Percentiles rank a stretch among this genome's conserved stretches.
Conservation (phyloP, 2,329 filamentous ascomycete species). For the Sarocladium brachiariae region DNA sequence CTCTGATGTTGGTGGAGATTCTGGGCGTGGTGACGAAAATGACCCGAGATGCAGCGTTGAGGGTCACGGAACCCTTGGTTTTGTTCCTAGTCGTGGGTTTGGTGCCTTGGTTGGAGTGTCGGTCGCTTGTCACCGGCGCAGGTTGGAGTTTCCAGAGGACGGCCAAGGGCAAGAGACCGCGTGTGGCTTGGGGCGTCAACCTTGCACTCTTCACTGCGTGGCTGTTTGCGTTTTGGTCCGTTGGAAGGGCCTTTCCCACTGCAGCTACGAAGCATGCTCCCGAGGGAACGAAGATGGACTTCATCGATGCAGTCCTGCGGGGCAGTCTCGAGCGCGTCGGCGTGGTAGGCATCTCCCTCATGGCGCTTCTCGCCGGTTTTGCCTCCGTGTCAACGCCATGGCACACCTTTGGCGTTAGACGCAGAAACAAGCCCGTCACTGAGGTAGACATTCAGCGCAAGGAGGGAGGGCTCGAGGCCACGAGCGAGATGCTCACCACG, state of each 20-base stretch:
- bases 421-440: constrained; percentile 48
- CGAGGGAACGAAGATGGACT: constrained; percentile 17
- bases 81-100: constrained; percentile 56
- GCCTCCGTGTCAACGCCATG: constrained; percentile 83
- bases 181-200: constrained; percentile 59
- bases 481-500: constrained; percentile 68
- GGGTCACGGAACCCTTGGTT: constrained; percentile 64
- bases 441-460: constrained; percentile 72
- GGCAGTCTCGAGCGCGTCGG: constrained; percentile 65
- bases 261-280: constrained; percentile 20
- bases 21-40: constrained; percentile 63
- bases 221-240: constrained; percentile 70
- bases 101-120: constrained; percentile 73
- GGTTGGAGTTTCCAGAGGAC: constrained; percentile 58
- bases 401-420: constrained; percentile 65
- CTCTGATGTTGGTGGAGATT: constrained; percentile 79
- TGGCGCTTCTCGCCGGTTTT: constrained; percentile 84
- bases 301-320: constrained; percentile 27
- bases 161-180: constrained; percentile 48
- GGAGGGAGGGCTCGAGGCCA: constrained; percentile 69
- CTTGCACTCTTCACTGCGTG: constrained; percentile 56
- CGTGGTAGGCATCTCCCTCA: constrained; percentile 77
- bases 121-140: constrained; percentile 49
- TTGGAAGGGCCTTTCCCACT: constrained; percentile 56
- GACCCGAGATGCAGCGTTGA: constrained; percentile 61